A percentile compares a stretch with the other conserved stretches of the same genome.
Conservation (phyloP, 306 rosid species). For the Vigna mungo region DNA sequence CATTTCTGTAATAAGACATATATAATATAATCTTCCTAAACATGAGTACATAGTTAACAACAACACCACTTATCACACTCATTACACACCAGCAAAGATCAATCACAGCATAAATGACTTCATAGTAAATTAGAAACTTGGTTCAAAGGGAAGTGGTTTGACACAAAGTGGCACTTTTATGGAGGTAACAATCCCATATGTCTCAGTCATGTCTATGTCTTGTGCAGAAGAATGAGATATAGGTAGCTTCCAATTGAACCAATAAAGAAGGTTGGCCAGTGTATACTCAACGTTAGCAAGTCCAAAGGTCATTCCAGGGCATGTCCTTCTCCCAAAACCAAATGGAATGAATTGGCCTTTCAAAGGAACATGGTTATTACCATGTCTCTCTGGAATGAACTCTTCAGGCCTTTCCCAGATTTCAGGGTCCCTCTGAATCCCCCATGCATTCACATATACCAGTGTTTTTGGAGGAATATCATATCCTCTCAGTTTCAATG, state of each 20-base stretch:
- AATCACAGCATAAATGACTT: background rate
- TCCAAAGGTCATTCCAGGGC: constrained; percentile 3
- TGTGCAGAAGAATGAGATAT: background rate
- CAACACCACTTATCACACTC: background rate
- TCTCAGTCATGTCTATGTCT: constrained; percentile 3
- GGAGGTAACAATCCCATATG: background rate
- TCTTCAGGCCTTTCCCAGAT: constrained; percentile 3
- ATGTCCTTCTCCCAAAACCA: constrained; percentile 24
- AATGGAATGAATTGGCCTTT: background rate
- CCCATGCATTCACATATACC: constrained; percentile 10
- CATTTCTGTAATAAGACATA: background rate
- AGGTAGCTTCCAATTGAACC: constrained; percentile 12
- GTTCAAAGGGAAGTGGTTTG: background rate
- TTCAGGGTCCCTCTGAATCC: constrained; percentile 14
- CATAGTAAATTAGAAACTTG: background rate
- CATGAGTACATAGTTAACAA: background rate
- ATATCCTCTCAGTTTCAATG: background rate
- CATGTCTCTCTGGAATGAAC: constrained; percentile 26
- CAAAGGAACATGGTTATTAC: background rate
- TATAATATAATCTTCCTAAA: background rate
- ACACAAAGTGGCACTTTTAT: background rate
- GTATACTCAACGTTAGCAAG: background rate
- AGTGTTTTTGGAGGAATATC: constrained; percentile 20
- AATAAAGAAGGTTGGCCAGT: background rate
- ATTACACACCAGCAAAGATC: background rate